Conservation (phyloP, 768 basidiomycete genomes). For the Termitomyces sp. region DNA sequence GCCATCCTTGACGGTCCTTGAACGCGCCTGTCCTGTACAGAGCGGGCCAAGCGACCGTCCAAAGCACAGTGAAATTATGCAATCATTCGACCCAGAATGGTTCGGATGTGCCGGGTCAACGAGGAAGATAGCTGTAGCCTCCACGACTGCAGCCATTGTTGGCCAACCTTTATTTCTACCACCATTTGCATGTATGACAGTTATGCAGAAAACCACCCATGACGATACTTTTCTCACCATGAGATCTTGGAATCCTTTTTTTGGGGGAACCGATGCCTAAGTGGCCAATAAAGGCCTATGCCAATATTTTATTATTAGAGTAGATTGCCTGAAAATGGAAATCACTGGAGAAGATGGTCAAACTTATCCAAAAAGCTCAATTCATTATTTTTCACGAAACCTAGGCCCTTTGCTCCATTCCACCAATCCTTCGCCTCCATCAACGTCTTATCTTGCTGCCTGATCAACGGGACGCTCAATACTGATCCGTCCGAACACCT, state of each 20-base stretch:
- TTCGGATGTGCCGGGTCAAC: too few species aligned
- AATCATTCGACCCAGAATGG: too few species aligned
- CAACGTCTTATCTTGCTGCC: conserved; percentile 58
- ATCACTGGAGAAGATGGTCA: conserved; percentile 7
- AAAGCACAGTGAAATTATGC: too few species aligned
- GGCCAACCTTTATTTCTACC: not conserved
- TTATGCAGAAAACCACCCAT: not conserved
- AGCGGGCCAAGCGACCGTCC: too few species aligned
- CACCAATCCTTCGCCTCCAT: conserved; percentile 70
- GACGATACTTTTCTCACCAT: not conserved
- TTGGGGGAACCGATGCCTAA: not conserved
- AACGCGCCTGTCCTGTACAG: too few species aligned
- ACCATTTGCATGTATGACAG: not conserved
- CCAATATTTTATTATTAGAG: not conserved
- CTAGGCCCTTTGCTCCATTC: conserved; percentile 56
- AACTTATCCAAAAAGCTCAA: conserved; percentile 18
- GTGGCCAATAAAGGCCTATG: too few species aligned
- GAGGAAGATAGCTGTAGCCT: not conserved
- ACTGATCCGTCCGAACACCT: conserved; percentile 54
- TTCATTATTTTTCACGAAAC: conserved; percentile 21
- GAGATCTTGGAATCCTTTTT: not conserved
- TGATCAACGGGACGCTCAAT: conserved; percentile 54
- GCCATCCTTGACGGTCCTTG: too few species aligned
- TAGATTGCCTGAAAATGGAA: not conserved
- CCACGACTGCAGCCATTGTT: not conserved